Evolutionary conservation across 1,139 yeast species (phyloP), one percentile per base, ranked within the genome.

Genomic region (Saccharomycopsis phalli): DNA sequence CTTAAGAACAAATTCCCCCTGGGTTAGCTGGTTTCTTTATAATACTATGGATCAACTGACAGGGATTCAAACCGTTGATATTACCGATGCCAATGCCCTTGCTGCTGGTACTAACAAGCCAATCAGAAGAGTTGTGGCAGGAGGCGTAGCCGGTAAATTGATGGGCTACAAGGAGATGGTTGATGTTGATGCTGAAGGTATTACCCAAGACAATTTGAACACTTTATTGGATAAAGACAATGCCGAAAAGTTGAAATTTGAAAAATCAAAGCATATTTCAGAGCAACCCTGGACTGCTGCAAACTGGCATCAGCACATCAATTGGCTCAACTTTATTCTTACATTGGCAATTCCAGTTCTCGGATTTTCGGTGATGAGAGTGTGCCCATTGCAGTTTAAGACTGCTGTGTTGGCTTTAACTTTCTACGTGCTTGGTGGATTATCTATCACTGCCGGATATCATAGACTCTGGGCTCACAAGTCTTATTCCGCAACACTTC

Each of bases 401-500:
- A 82, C 47, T 17, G 45, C 40, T 10, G 47, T 68, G 3, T 71
- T 83, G 55, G 75, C 87, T 0, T 49, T 84, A 34, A 42, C 70
- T 33, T 68, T 82, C 53, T 91, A 87, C 62, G 60, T 66, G 33
- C 58, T 78, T 49, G 76, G 88, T 48, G 98, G 98, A 51, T 52
- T 86, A 31, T 88, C 96, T 38, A 87, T 91, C 59, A 91, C 98
- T 30, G 98, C 94, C n/a, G 95, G 94, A 32, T 84, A 84, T 64
- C 94, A 84, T 57, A 73, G 95, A 54, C 62, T 80, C 53, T 84
- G 81, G 80, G 73, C 98, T 28, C 98, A 91, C 66, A 79, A 91
- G 56, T 69, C 96, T 18, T 91, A 83, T 63, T 73, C 73, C 45
- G 96, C 93, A 34, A 68, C 70, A 40, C 57, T 68, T 53, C 91